Evolutionary conservation across 2,329 filamentous ascomycete species (phyloP).

Genomic region (Penicillium sp.): DNA sequence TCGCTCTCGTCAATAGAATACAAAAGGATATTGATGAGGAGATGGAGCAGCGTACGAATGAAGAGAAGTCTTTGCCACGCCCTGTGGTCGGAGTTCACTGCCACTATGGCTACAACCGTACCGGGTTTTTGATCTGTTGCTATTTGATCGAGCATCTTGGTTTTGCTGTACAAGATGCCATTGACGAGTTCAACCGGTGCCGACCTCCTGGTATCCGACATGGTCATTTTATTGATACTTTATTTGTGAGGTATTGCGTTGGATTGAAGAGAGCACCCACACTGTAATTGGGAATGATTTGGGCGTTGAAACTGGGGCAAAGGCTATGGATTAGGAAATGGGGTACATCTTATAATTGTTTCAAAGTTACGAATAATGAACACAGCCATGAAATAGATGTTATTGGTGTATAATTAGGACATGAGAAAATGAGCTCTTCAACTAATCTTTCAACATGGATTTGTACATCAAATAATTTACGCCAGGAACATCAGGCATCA

Average conservation of each 20-base stretch:
- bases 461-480: not conserved
- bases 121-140: constrained; percentile 84
- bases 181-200: constrained; percentile 70
- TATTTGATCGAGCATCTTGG: constrained; percentile 83
- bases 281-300: constrained; percentile 22
- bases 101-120: constrained; percentile 94
- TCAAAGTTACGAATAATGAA: constrained; percentile 13
- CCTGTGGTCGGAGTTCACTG: constrained; percentile 79
- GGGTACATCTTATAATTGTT: constrained; percentile 6
- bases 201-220: constrained; percentile 84
- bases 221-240: constrained; percentile 78
- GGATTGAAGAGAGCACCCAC: constrained; percentile 48
- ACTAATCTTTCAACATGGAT: not conserved
- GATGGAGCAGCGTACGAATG: constrained; percentile 40
- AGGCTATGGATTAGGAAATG: constrained; percentile 1
- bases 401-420: constrained; percentile 2
- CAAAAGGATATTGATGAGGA: constrained; percentile 54
- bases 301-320: not conserved
- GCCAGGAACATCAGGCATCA: constrained; percentile 13
- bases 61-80: constrained; percentile 35
- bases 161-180: constrained; percentile 70
- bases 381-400: not conserved
- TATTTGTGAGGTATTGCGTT: constrained; percentile 73
- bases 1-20: constrained; percentile 59
- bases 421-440: not conserved